These are phyloP conservation scores for Scheffersomyces segobiensis DNA, from an alignment of 1,139 yeast species.

Conservation along the genomic window DNA sequence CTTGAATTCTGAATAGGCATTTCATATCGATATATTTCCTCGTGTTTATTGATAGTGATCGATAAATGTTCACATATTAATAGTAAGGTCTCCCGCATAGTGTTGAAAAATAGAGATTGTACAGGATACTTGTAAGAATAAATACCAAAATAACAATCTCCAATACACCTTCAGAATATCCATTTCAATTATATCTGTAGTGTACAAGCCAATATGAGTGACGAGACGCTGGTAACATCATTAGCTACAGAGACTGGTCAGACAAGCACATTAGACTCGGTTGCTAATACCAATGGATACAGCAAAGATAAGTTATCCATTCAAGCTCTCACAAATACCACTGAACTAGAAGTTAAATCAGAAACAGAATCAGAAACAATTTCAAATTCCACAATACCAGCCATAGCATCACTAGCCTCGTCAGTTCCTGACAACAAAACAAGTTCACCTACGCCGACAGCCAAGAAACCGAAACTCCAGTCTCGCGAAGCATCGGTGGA, in stretches of 20 bases:
- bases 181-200: not conserved
- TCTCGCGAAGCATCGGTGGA: conserved; percentile 7
- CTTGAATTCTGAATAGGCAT: no score
- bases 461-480: conserved; percentile 1
- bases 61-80: not conserved
- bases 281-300: not conserved
- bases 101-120: not conserved
- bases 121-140: not conserved
- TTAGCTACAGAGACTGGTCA: not conserved
- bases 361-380: not conserved
- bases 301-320: not conserved
- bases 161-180: not conserved
- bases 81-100: not conserved
- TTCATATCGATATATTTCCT: no score
- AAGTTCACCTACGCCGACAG: conserved; percentile 1
- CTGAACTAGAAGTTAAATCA: not conserved
- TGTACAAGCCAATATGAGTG: not conserved
- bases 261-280: not conserved
- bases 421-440: not conserved
- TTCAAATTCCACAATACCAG: not conserved
- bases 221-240: not conserved
- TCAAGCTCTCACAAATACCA: not conserved
- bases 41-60: no score
- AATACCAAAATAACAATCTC: not conserved
- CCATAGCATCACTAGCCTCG: not conserved